Percentiles rank a stretch among this genome's conserved stretches.
These are phyloP conservation scores for Eleusine coracana DNA, from an alignment of 176 grass and related monocot genomes.

Conservation along the genomic window DNA sequence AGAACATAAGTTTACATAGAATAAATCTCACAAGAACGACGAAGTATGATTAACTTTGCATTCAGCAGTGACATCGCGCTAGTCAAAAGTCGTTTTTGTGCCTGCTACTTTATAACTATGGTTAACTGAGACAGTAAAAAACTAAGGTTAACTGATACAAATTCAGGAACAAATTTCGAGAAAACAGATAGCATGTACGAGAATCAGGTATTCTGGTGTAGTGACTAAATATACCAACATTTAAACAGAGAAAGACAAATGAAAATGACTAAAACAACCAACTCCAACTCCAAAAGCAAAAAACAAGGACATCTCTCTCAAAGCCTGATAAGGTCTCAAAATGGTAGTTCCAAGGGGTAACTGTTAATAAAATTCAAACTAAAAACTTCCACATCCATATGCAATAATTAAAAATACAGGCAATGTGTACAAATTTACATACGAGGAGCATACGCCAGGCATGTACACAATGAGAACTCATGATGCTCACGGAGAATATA, in stretches of 20 bases:
- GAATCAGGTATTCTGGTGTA: constrained; percentile 8
- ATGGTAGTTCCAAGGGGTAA: constrained; percentile 12
- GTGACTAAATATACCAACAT: background rate
- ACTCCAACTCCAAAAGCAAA: background rate
- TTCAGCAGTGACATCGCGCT: background rate
- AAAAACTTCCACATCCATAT: background rate
- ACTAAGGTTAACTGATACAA: background rate
- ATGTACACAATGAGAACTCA: constrained; percentile 72
- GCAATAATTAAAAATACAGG: constrained; percentile 22
- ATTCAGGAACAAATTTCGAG: background rate
- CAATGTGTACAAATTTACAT: constrained; percentile 32
- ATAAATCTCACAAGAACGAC: constrained; percentile 6
- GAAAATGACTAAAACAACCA: background rate
- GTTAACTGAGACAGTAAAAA: background rate
- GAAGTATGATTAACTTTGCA: background rate
- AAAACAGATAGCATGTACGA: background rate
- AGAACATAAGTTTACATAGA: constrained; percentile 9
- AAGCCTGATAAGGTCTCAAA: background rate
- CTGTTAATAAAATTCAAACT: constrained; percentile 1
- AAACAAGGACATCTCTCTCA: constrained; percentile 23
- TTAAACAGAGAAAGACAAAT: constrained; percentile 1
- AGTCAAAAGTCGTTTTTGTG: background rate
- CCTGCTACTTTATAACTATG: background rate
- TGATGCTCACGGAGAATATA: constrained; percentile 77
- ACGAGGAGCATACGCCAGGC: constrained; percentile 84